Evolutionary conservation across 2,329 filamentous ascomycete genomes (phyloP), one percentile per base, ranked within the genome.

Genomic region (Clarireedia monteithiana): DNA sequence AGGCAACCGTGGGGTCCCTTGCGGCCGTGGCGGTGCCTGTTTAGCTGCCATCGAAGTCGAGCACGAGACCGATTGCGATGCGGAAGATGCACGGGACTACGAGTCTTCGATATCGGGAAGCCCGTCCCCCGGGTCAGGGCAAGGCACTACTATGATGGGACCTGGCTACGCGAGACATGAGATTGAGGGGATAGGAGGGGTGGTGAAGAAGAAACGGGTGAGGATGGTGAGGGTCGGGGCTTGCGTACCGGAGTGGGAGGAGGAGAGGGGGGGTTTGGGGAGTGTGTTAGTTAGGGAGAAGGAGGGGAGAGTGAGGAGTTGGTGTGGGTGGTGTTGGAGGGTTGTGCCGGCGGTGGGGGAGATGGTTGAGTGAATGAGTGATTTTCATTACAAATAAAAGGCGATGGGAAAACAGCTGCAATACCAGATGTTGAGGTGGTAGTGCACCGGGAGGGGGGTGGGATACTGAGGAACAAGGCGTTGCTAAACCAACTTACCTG

Each of bases 261-360:
- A 92, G 67, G 89, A 95, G 71, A 79, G 27, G 27, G 27, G 81
- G 55, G 79, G 79, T 38, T 77, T 78, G 6, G 83, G 82, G 4
- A 77, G 79, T 56, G 86, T 87, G 62, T 74, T 96, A 26, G 77
- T 78, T 15, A 75, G 86, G 24, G 92, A 97, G 71, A 79, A 85
- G 53, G 75, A 75, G 14, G 88, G 89, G 0, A 71, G 73, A 49
- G 77, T 83, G 56, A 79, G 91, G 59, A 91, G 88, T 68, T 96
- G 90, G 89, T 97, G 91, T 70, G 89, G 88, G 0, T 96, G 92
- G 91, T 97, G 92, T 70, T 83, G 79, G 70, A 78, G 90, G 59
- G 84, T 90, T 3, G 82, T 95, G 52, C 84, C 84, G 0, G 78
- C 83, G 12, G 72, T 71, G 51, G 72, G 72, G 57, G 80, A 83